These are phyloP conservation scores for Kondoa subrosea DNA, from an alignment of 768 basidiomycete genomes.

Conservation along the genomic window DNA sequence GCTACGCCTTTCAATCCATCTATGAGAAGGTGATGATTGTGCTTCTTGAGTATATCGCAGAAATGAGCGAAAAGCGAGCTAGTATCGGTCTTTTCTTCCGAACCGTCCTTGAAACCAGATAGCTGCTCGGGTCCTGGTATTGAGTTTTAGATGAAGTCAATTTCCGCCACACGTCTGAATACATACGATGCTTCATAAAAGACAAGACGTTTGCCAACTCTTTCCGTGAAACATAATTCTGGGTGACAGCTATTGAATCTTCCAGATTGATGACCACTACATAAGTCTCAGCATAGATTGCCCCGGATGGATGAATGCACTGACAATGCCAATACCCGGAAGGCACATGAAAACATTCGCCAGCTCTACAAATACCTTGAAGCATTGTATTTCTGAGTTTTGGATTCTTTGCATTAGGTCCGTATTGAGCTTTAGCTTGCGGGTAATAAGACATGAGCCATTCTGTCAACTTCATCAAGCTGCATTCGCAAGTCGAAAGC, in stretches of 20 bases:
- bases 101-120: constrained; percentile 25
- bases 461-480: constrained; percentile 15
- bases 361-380: constrained; percentile 26
- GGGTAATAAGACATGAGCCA: constrained; percentile 28
- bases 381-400: constrained; percentile 25
- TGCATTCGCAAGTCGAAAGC: not conserved
- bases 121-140: constrained; percentile 24
- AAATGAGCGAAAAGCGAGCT: constrained; percentile 21
- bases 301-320: not conserved
- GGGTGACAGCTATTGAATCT: constrained; percentile 28
- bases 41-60: constrained; percentile 7
- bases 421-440: constrained; percentile 21
- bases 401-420: constrained; percentile 23
- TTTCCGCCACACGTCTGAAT: not conserved
- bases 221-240: constrained; percentile 28
- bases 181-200: constrained; percentile 23
- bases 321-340: constrained; percentile 29
- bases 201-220: constrained; percentile 26
- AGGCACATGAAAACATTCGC: constrained; percentile 29
- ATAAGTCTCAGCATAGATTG: not conserved
- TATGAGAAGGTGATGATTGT: not conserved
- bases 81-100: not conserved
- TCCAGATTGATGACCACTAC: constrained; percentile 28
- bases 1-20: constrained; percentile 5
- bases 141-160: not conserved